Percentiles rank a stretch among this genome's conserved stretches.
Evolutionary conservation across 306 rosid genomes (phyloP).

Genomic region (Luffa aegyptiaca): DNA sequence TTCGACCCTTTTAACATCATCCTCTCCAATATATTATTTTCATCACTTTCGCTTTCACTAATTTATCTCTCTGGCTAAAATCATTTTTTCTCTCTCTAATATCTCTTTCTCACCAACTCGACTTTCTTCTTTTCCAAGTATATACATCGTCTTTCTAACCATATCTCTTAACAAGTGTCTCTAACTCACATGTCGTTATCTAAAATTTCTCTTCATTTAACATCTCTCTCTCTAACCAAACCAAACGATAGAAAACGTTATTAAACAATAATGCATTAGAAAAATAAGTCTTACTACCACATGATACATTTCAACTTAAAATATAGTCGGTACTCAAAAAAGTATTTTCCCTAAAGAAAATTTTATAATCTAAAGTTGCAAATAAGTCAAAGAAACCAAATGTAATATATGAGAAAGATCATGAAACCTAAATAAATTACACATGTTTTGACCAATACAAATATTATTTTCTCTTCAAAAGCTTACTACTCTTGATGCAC

Average conservation of each 20-base stretch:
- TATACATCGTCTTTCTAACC: too few species aligned
- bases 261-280: too few species aligned
- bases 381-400: neutral
- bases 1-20: too few species aligned
- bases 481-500: neutral
- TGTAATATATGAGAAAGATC: neutral
- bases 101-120: neutral
- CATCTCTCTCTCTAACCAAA: too few species aligned
- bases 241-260: too few species aligned
- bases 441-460: neutral
- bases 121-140: neutral
- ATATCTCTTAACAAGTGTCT: too few species aligned
- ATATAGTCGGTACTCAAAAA: neutral
- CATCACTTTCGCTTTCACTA: neutral
- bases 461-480: neutral
- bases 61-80: neutral
- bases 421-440: neutral
- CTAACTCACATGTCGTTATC: too few species aligned
- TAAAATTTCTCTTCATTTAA: too few species aligned
- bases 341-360: neutral
- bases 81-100: neutral
- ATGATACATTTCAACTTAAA: neutral
- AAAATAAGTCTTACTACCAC: neutral
- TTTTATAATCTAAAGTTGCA: neutral
- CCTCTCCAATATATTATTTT: neutral